Base-by-base conservation (phyloP, 2,329 filamentous ascomycete genomes). In the Curvularia sp. region DNA sequence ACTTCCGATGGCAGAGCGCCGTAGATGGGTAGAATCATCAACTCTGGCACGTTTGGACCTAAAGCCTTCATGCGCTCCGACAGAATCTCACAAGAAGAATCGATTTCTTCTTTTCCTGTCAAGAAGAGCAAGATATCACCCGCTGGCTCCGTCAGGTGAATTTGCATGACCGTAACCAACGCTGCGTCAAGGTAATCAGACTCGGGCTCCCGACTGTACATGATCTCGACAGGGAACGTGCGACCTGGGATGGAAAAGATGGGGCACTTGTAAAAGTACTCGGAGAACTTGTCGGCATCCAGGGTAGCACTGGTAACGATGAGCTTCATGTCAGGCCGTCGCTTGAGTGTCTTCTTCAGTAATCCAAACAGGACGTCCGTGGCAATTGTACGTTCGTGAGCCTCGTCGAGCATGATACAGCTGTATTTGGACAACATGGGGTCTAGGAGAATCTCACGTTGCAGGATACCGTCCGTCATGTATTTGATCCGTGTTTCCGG, bases 381-480 rank as follows among this genome's bases (percentile, higher is more conserved):
- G 22, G 94, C 92, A 61, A 99, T 88, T 0, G 95, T 99, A 77
- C 96, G 88, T 80, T 99, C 95, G 87, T 99, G 95, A 54, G 96
- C 95, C 79, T 99, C 95, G 78, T 99, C 95, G 62, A 99, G 89
- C 79, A 99, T 98, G 75, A 99, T 98, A 72, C 92, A 96, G 83
- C 92, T 95, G 81, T 99, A 99, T 54, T 93, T 90, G 50, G 86
- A 89, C 80, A 99, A 87, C 69, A 96, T 86, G 73, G 93, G 91
- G 77, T 99, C 95, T 79, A 97, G 89, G 89, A 99, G 96, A 57
- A 95, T 93, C 80, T 99, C 95, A 73, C 95, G 85, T 73, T 98
- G 84, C 71, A 99, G 88, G 90, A 99, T 98, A 86, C 96, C 96
- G 75, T 99, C 95, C 44, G 96, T 99, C 95, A 99, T 99, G 83